Conservation (phyloP, 129 eudicot species). For the Smallanthus sonchifolius region DNA sequence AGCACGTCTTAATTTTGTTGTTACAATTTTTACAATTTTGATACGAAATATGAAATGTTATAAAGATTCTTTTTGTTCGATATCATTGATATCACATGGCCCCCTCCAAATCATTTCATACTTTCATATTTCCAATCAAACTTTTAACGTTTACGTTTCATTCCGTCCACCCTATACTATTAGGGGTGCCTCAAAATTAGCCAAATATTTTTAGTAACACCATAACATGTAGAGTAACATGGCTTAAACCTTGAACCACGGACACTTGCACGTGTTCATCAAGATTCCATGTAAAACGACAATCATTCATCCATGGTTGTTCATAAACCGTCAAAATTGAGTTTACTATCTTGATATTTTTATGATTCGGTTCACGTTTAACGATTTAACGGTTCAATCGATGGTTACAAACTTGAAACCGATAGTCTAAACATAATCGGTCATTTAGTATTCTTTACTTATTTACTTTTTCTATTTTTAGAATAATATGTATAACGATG, state of each 20-base stretch:
- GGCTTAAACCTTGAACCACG: neutral
- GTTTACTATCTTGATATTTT: too few relatives aligned
- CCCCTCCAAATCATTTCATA: neutral
- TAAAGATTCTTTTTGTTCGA: neutral
- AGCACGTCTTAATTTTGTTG: too few relatives aligned
- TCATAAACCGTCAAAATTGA: too few relatives aligned
- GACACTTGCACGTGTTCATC: constrained; percentile 2
- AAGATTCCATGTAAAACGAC: neutral
- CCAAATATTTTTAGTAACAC: neutral
- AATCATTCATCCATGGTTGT: neutral
- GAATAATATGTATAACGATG: too few relatives aligned
- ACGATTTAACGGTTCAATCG: too few relatives aligned
- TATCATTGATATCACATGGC: neutral
- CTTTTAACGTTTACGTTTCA: neutral
- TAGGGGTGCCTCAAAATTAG: neutral
- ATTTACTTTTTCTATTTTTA: too few relatives aligned
- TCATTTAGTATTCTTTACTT: too few relatives aligned
- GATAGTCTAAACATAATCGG: too few relatives aligned
- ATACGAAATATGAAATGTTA: neutral
- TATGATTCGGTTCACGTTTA: too few relatives aligned
- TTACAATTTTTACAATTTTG: neutral
- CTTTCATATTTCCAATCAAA: neutral
- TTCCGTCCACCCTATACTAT: neutral
- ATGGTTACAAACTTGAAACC: too few relatives aligned
- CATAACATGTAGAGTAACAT: neutral